Evolutionary conservation across 192 early-diverging fungal genomes (phyloP).

Genomic region (Entomortierella beljakovae): DNA sequence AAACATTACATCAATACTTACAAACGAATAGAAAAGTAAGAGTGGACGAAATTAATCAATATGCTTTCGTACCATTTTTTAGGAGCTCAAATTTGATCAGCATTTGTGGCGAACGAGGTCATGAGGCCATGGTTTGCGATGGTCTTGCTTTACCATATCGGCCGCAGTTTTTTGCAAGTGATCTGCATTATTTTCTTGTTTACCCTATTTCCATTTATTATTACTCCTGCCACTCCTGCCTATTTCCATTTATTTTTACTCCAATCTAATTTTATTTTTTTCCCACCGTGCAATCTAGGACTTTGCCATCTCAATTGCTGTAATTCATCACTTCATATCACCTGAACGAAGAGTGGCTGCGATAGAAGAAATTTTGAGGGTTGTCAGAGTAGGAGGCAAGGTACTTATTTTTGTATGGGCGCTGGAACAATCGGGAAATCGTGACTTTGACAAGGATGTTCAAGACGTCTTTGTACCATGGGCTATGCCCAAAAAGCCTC

Average conservation of each 20-base stretch:
- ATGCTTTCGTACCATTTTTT: neutral
- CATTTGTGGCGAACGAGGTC: constrained; percentile 77
- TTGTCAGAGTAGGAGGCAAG: constrained; percentile 75
- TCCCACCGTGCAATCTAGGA: constrained; percentile 63
- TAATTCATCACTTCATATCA: constrained; percentile 93
- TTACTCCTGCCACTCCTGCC: neutral
- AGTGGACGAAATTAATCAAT: too few relatives aligned
- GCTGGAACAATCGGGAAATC: constrained; percentile 85
- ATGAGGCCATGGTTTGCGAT: constrained; percentile 88
- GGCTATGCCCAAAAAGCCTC: constrained; percentile 72
- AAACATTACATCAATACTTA: too few relatives aligned
- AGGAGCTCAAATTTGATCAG: constrained; percentile 83
- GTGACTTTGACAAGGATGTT: constrained; percentile 78
- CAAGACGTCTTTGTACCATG: constrained; percentile 98
- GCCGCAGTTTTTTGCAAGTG: constrained; percentile 74
- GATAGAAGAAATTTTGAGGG: constrained; percentile 81
- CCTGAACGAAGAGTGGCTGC: constrained; percentile 78
- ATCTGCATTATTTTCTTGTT: neutral
- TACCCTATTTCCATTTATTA: neutral
- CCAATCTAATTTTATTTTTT: constrained; percentile 1
- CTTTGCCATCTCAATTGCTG: constrained; percentile 96
- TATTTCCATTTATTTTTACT: too few relatives aligned
- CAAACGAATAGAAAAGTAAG: too few relatives aligned
- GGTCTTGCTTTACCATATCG: constrained; percentile 83
- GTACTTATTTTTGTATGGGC: constrained; percentile 97